Conservation (phyloP, 176 grass and related monocot genomes). For the Cenchrus purpureus region DNA sequence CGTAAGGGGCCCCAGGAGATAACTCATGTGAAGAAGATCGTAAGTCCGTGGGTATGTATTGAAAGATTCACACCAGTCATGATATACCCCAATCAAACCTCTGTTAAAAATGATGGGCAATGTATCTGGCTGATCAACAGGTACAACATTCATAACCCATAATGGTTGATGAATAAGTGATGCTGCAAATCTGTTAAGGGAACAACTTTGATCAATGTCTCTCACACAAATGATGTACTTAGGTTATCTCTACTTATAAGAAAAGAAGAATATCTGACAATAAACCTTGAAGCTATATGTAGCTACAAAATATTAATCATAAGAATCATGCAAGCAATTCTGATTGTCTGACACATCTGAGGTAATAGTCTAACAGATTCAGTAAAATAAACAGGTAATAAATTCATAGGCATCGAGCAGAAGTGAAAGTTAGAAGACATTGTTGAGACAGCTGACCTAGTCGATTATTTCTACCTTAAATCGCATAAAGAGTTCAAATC, state of each 20-base stretch:
- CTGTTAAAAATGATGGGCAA: conserved; percentile 80
- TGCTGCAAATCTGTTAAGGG: conserved; percentile 71
- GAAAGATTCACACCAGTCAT: conserved; percentile 96
- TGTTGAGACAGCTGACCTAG: background rate
- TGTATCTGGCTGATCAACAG: conserved; percentile 62
- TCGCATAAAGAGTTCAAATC: conserved; percentile 2
- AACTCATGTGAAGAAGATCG: conserved; percentile 81
- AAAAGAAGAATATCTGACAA: conserved; percentile 5
- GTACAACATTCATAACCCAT: conserved; percentile 96
- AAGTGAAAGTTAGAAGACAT: conserved; percentile 8
- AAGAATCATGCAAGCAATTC: conserved; percentile 33
- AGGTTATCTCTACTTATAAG: background rate
- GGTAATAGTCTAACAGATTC: background rate
- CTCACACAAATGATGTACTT: conserved; percentile 21
- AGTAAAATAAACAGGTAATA: conserved; percentile 15
- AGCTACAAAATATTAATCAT: background rate
- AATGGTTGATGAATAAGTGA: conserved; percentile 70
- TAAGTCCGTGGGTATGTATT: conserved; percentile 95
- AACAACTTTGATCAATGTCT: conserved; percentile 29
- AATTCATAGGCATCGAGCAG: conserved; percentile 3
- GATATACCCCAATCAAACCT: conserved; percentile 94
- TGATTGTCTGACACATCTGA: background rate
- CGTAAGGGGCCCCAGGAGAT: conserved; percentile 67
- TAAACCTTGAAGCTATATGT: background rate
- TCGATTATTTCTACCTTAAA: conserved; percentile 9